These are phyloP conservation scores for Protomyces inundatus DNA, from an alignment of 1,139 yeast genomes.

Conservation along the genomic window DNA sequence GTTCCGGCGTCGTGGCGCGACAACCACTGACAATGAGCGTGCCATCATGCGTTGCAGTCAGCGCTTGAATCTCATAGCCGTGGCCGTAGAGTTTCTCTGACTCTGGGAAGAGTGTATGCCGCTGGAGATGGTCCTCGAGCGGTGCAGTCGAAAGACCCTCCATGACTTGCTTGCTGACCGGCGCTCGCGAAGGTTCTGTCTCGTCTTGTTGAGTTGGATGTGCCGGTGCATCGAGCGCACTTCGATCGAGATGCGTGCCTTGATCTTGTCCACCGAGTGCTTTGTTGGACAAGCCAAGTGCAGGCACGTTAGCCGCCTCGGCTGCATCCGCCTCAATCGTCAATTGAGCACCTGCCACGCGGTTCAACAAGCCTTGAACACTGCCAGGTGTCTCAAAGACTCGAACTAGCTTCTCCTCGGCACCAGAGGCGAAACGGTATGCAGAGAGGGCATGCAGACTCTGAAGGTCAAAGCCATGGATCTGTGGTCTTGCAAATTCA, in stretches of 20 bases:
- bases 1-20: constrained; percentile 73
- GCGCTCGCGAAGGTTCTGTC: constrained; percentile 42
- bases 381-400: constrained; percentile 86
- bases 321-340: constrained; percentile 44
- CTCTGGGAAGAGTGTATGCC: constrained; percentile 93
- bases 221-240: constrained; percentile 37
- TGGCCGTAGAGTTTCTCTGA: constrained; percentile 92
- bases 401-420: constrained; percentile 89
- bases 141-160: constrained; percentile 55
- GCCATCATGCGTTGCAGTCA: constrained; percentile 67
- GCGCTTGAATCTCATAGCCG: constrained; percentile 85
- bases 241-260: constrained; percentile 32
- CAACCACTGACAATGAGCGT: constrained; percentile 80
- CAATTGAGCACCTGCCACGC: constrained; percentile 27
- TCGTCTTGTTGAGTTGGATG: constrained; percentile 37
- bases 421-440: constrained; percentile 78
- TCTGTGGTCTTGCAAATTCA: constrained; percentile 94
- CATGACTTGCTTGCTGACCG: constrained; percentile 28
- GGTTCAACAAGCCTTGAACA: constrained; percentile 56
- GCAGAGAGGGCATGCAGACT: constrained; percentile 61
- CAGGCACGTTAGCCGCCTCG: constrained; percentile 86
- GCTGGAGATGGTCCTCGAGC: constrained; percentile 79
- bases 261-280: constrained; percentile 56
- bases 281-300: constrained; percentile 87
- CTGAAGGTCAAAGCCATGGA: constrained; percentile 96